Conservation (phyloP, 164 flowering plant genomes). For the Cinnamomum chago region DNA sequence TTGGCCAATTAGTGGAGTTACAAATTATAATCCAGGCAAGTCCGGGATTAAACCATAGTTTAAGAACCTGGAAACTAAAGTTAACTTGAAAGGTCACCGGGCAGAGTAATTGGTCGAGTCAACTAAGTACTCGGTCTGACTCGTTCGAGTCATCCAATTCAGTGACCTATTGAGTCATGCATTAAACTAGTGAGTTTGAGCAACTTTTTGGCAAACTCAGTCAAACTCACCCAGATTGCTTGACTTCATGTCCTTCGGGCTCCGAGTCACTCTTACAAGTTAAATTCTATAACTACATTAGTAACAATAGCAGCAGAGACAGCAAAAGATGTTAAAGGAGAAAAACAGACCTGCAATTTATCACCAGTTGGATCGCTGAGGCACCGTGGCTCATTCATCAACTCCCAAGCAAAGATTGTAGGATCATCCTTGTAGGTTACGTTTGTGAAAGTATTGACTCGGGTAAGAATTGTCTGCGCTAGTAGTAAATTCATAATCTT, state of each 20-base stretch:
- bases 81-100: too few relatives aligned
- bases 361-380: constrained; percentile 23
- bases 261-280: too few relatives aligned
- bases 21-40: too few relatives aligned
- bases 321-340: not conserved
- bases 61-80: too few relatives aligned
- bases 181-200: too few relatives aligned
- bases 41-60: not conserved
- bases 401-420: constrained; percentile 70
- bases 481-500: not conserved
- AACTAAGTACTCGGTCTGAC: too few relatives aligned
- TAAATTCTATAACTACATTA: not conserved
- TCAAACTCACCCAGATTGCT: too few relatives aligned
- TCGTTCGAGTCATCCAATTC: too few relatives aligned
- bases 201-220: too few relatives aligned
- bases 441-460: constrained; percentile 83
- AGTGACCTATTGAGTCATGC: too few relatives aligned
- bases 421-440: constrained; percentile 92
- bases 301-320: not conserved
- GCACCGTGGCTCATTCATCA: constrained; percentile 27
- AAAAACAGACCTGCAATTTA: constrained; percentile 49
- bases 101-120: too few relatives aligned
- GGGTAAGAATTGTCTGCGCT: constrained; percentile 59
- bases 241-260: too few relatives aligned
- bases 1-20: not conserved